Conservation (phyloP, 208 protist genomes). For the Trypanosoma grayi region DNA sequence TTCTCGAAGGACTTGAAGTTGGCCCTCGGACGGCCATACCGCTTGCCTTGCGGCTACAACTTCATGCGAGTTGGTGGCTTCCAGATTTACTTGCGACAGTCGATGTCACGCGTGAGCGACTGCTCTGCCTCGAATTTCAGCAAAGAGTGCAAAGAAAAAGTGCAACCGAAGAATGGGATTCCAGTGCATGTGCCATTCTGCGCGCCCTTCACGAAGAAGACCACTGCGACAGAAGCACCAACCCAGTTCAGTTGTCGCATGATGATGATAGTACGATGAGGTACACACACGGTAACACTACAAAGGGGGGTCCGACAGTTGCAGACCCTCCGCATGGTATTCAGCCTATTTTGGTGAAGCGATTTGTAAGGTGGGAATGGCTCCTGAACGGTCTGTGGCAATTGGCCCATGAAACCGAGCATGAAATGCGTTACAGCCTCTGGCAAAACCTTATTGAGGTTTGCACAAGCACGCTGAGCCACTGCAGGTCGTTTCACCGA, state of each 20-base stretch:
- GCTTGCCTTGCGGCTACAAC: constrained; percentile 1
- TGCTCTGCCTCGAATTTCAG: neutral
- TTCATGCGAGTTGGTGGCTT: constrained; percentile 26
- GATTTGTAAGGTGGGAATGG: constrained; percentile 29
- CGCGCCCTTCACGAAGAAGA: constrained; percentile 2
- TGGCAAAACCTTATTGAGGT: constrained; percentile 14
- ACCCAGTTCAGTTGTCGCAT: neutral
- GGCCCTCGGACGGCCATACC: neutral
- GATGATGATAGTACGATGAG: neutral
- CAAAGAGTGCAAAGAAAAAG: neutral
- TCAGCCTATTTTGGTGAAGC: constrained; percentile 6
- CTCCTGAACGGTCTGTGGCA: constrained; percentile 21
- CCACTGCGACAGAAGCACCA: neutral
- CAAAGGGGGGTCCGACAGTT: neutral
- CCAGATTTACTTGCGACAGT: constrained; percentile 15
- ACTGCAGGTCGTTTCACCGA: constrained; percentile 25
- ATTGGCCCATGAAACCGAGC: neutral
- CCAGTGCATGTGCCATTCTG: neutral
- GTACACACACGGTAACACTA: neutral
- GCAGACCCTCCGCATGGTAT: neutral
- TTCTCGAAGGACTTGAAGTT: neutral
- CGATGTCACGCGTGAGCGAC: constrained; percentile 4
- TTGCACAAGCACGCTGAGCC: constrained; percentile 7
- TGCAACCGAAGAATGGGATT: constrained; percentile 14
- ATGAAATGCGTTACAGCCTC: neutral